Percentiles rank a stretch among this genome's conserved stretches.
These are phyloP conservation scores for Cubamyces lactineus DNA, from an alignment of 768 basidiomycete genomes.

Conservation along the genomic window DNA sequence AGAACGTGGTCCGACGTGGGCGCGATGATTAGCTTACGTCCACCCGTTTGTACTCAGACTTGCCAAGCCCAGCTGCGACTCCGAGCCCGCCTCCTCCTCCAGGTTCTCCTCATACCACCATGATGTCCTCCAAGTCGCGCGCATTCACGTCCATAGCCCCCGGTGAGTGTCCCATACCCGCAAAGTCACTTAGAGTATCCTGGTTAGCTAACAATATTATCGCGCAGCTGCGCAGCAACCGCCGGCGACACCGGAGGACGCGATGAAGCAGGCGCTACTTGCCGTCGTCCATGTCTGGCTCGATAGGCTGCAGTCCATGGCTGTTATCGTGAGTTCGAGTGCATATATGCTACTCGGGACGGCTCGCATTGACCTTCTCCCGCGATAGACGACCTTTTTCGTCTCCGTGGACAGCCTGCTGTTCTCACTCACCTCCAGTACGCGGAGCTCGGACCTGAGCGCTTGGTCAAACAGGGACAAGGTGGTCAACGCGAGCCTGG, in stretches of 20 bases:
- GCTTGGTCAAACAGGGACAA: slow-evolving; percentile 22
- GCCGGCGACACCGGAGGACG: slow-evolving; percentile 6
- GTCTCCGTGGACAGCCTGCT: slow-evolving; percentile 61
- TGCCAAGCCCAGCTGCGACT: neutral
- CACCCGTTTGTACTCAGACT: neutral
- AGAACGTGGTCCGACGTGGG: no score
- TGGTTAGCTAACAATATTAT: neutral
- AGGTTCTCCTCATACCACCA: neutral
- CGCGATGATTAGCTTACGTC: no score
- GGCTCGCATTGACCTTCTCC: neutral
- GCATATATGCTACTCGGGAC: neutral
- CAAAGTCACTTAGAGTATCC: neutral
- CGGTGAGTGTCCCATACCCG: neutral
- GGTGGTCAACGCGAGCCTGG: slow-evolving; percentile 26
- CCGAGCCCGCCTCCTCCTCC: neutral
- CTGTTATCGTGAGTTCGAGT: slow-evolving; percentile 50
- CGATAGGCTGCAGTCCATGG: slow-evolving; percentile 62
- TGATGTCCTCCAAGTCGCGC: slow-evolving; percentile 16
- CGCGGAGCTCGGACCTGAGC: slow-evolving; percentile 34
- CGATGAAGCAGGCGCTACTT: slow-evolving; percentile 24
- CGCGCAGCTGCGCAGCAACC: neutral
- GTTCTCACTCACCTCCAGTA: slow-evolving; percentile 34
- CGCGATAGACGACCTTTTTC: slow-evolving; percentile 59
- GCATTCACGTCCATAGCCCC: slow-evolving; percentile 1
- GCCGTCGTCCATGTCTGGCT: slow-evolving; percentile 57